A percentile compares a stretch with the other conserved stretches of the same genome.
Conservation (phyloP, 768 basidiomycete genomes). For the Boletus patriciae region DNA sequence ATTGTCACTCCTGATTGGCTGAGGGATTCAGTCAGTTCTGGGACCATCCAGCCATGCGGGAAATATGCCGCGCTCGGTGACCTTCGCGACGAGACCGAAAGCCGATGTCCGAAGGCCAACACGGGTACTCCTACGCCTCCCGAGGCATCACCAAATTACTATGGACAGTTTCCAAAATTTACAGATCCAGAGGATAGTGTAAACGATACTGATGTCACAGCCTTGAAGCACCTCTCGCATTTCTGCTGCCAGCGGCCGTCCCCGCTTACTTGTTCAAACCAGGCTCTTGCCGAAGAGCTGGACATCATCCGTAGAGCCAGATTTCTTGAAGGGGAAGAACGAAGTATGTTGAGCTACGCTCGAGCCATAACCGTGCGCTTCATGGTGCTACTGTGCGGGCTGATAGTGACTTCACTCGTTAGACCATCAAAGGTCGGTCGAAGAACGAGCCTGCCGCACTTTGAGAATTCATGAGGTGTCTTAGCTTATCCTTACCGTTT, state of each 20-base stretch:
- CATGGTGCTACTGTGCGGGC: not conserved
- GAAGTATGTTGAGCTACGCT: constrained; percentile 70
- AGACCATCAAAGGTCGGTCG: constrained; percentile 50
- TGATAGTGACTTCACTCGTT: constrained; percentile 1
- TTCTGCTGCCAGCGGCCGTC: constrained; percentile 65
- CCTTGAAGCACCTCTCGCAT: constrained; percentile 33
- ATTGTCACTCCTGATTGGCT: constrained; percentile 77
- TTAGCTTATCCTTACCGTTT: constrained; percentile 52
- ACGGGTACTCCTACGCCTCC: not conserved
- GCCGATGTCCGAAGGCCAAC: constrained; percentile 41
- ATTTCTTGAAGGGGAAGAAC: constrained; percentile 63
- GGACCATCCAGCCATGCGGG: constrained; percentile 48
- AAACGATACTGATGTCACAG: constrained; percentile 15
- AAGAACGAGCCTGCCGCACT: not conserved
- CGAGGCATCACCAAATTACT: not conserved
- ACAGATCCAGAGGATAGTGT: constrained; percentile 24
- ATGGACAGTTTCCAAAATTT: not conserved
- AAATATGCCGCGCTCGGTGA: constrained; percentile 58
- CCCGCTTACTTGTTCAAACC: constrained; percentile 69
- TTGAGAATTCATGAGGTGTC: not conserved
- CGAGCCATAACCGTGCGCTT: constrained; percentile 65
- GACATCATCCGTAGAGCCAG: constrained; percentile 57
- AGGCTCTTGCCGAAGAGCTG: constrained; percentile 57
- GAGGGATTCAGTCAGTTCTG: constrained; percentile 49
- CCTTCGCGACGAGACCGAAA: constrained; percentile 47